These are phyloP conservation scores for Parafenestella ontariensis DNA, from an alignment of 2,329 filamentous ascomycete genomes.

Conservation along the genomic window DNA sequence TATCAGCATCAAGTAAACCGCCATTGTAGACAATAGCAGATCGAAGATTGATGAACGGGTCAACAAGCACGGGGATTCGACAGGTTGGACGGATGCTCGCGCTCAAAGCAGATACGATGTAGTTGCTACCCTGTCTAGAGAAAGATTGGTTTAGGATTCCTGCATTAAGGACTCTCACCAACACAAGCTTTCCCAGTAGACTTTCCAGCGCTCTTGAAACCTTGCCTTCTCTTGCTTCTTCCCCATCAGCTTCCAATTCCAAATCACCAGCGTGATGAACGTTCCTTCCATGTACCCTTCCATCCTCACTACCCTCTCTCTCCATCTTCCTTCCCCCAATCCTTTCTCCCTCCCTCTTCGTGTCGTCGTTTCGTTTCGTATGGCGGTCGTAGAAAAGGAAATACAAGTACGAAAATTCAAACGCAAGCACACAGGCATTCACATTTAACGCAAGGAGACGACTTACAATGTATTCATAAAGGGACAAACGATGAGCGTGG, in stretches of 20 bases:
- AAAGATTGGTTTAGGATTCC: background rate
- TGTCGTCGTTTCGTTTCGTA: background rate
- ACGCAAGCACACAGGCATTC: conserved; percentile 1
- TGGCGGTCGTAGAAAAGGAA: background rate
- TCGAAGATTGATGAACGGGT: no score
- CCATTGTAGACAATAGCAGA: background rate
- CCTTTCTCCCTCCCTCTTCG: background rate
- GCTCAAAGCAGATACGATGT: background rate
- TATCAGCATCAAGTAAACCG: no score
- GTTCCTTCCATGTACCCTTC: background rate
- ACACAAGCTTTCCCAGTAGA: background rate
- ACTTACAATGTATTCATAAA: background rate
- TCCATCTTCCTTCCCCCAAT: background rate
- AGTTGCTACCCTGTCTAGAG: background rate
- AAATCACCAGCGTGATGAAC: no score
- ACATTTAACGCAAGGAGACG: background rate
- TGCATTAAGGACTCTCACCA: background rate
- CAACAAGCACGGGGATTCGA: no score
- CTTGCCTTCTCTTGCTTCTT: background rate
- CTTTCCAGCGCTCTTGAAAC: background rate
- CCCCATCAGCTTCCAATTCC: background rate
- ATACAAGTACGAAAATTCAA: background rate
- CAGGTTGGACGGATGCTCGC: background rate
- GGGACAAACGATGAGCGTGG: background rate
- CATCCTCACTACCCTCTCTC: background rate